Evolutionary conservation across 2,329 filamentous ascomycete species (phyloP), one percentile per base, ranked within the genome.

Genomic region (Fusarium sp.): DNA sequence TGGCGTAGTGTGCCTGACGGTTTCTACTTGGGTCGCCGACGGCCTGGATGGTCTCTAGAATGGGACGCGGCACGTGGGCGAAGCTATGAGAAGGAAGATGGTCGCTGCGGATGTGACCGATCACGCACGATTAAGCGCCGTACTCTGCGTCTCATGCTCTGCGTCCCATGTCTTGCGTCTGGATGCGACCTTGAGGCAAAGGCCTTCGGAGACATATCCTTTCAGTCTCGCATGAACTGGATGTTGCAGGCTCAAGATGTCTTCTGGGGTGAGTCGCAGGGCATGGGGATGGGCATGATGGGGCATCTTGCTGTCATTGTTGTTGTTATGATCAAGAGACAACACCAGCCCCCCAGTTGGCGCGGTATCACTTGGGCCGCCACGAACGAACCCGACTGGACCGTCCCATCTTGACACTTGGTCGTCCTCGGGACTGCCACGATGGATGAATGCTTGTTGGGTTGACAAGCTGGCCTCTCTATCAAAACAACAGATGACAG

Each of bases 81-180:
- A 62, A 29, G 16, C 29, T 33, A 50, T 46, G 23, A 27, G 54
- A 31, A 29, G 56, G 40, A 16, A 23, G 34, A 25, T n/a, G 60
- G 53, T 9, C 54, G 40, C 60, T 18, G 53, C 29, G 29, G 14
- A 42, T 58, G 44, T 36, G 44, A 29, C 60, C 60, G 33, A 25
- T 27, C 50, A 49, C 20, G 29, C 55, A 62, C 55, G 34, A 59
- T 62, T 62, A 62, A 33, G 61, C 55, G 61, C 61, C 36, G 55
- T 58, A 16, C 44, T 29, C 42, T 29, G 27, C 33, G 20, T 51
- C 29, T 33, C 44, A 49, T 49, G 44, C 23, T 27, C 23, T 49
- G 44, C 44, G 14, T 49, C 44, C 23, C 44, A 49, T 49, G 44
- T 49, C 44, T 49, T 49, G 44, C 53, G 53, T 34, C 33, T 40